A percentile compares a stretch with the other conserved stretches of the same genome.
phyloP scores from a whole-genome alignment of 345 rosid species.

The Laguncularia racemosa region DNA sequence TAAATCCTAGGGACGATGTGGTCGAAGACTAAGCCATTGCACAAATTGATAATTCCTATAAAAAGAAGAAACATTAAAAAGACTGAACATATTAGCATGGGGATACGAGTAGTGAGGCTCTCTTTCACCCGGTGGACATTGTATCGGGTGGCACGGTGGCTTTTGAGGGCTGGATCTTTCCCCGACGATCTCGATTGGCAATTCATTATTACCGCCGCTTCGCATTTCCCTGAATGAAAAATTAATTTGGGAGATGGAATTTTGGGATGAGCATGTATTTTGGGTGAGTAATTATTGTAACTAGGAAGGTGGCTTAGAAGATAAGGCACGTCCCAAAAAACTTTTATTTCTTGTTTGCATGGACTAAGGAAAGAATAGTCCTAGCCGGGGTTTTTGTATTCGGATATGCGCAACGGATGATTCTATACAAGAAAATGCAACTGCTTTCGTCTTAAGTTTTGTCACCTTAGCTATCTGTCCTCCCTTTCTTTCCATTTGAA shows the following conservation, averaged over 20 bases:
- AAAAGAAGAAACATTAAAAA: conserved; percentile 46
- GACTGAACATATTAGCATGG: conserved; percentile 47
- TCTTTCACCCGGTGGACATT: conserved; percentile 51
- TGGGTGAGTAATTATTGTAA: not conserved
- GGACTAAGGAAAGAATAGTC: conserved; percentile 41
- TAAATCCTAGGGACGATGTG: conserved; percentile 73
- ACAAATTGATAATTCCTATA: conserved; percentile 44
- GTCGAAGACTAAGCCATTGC: conserved; percentile 78
- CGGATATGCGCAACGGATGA: no score
- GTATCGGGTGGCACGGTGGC: conserved; percentile 32
- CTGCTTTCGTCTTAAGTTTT: no score
- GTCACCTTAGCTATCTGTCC: no score
- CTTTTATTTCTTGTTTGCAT: conserved; percentile 10
- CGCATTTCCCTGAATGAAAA: conserved; percentile 16
- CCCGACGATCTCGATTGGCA: conserved; percentile 15
- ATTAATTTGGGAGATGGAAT: not conserved
- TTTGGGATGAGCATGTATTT: not conserved
- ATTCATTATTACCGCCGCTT: not conserved
- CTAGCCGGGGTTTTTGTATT: not conserved
- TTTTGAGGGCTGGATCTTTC: conserved; percentile 14
- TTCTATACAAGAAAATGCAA: no score
- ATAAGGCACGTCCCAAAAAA: conserved; percentile 14
- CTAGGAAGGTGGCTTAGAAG: conserved; percentile 9
- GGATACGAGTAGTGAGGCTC: conserved; percentile 52
- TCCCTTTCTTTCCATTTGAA: no score